A percentile compares a stretch with the other conserved stretches of the same genome.
Evolutionary conservation across 495 filamentous ascomycete species (phyloP).

Genomic region (Paragyromitra xinjiangensis): DNA sequence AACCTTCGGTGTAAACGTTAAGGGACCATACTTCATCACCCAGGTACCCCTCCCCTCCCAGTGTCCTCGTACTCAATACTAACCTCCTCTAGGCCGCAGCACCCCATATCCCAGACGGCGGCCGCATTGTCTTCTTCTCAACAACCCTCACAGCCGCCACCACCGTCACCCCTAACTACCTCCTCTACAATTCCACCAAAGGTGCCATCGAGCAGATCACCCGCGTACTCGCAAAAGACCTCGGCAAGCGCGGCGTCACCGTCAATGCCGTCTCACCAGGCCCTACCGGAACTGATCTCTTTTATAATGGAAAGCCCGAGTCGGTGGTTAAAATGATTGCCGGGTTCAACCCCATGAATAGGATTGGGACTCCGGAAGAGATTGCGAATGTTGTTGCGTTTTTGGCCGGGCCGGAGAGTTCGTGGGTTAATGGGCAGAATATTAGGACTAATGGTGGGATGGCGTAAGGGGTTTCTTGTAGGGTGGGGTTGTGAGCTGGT

Average conservation of each 20-base stretch:
- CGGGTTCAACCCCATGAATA: conserved; percentile 64
- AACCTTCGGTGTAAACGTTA: conserved; percentile 69
- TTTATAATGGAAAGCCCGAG: conserved; percentile 70
- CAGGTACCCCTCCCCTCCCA: conserved; percentile 58
- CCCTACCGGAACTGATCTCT: conserved; percentile 72
- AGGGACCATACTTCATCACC: conserved; percentile 72
- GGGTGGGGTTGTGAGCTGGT: background rate
- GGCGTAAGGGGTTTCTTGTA: background rate
- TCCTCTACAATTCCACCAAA: conserved; percentile 71
- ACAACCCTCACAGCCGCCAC: conserved; percentile 63
- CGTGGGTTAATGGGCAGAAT: conserved; percentile 73
- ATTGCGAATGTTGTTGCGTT: conserved; percentile 68
- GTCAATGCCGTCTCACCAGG: conserved; percentile 72
- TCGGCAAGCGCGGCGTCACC: conserved; percentile 67
- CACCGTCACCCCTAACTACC: conserved; percentile 66
- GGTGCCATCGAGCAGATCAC: conserved; percentile 77
- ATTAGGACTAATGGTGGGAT: conserved; percentile 70
- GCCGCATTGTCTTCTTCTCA: conserved; percentile 70
- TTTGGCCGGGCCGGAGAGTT: conserved; percentile 61
- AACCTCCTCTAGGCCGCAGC: conserved; percentile 58
- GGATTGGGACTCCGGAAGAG: conserved; percentile 70
- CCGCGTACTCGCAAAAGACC: conserved; percentile 70
- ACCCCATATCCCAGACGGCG: conserved; percentile 67
- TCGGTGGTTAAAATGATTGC: conserved; percentile 65
- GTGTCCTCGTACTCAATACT: conserved; percentile 8